These are phyloP conservation scores for Artomyces pyxidatus DNA, from an alignment of 768 basidiomycete genomes.

Conservation along the genomic window DNA sequence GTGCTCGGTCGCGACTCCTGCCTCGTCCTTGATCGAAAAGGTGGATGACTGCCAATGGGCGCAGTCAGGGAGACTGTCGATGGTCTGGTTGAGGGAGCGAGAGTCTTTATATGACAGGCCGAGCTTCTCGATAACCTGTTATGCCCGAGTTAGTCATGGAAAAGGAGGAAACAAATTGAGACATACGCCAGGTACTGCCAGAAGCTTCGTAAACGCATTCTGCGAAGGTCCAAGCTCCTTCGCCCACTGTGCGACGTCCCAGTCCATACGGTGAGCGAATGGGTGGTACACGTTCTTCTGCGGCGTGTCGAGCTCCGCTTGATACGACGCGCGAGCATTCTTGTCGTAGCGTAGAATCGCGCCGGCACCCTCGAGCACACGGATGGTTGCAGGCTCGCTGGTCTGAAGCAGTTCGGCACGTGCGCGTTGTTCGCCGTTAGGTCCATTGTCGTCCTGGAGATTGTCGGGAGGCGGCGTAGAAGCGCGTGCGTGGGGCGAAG, in stretches of 20 bases:
- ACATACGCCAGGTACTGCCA: slow-evolving; percentile 10
- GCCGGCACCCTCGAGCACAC: not conserved
- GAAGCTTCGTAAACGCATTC: slow-evolving; percentile 11
- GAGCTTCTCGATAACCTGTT: slow-evolving; percentile 6
- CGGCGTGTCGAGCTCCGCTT: not conserved
- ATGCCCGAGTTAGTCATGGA: not conserved
- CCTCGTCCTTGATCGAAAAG: not conserved
- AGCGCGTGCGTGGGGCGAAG: not conserved
- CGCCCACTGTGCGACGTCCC: slow-evolving; percentile 15
- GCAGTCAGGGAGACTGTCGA: not conserved
- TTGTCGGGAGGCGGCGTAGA: not conserved
- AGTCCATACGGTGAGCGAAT: slow-evolving; percentile 9
- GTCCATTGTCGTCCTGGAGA: not conserved
- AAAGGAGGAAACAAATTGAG: not conserved
- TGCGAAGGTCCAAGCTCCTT: slow-evolving; percentile 11
- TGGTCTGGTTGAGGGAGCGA: not conserved
- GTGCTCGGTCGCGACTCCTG: too few relatives aligned
- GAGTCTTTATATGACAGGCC: slow-evolving; percentile 2
- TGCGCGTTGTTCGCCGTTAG: not conserved
- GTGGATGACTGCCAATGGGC: not conserved
- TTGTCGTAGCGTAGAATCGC: not conserved
- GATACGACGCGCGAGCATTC: not conserved
- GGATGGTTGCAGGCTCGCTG: not conserved
- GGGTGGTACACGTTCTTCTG: slow-evolving; percentile 8
- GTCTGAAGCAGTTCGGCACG: not conserved